phyloP scores from a whole-genome alignment of 257 asterid genomes.

The Petunia secreta region DNA sequence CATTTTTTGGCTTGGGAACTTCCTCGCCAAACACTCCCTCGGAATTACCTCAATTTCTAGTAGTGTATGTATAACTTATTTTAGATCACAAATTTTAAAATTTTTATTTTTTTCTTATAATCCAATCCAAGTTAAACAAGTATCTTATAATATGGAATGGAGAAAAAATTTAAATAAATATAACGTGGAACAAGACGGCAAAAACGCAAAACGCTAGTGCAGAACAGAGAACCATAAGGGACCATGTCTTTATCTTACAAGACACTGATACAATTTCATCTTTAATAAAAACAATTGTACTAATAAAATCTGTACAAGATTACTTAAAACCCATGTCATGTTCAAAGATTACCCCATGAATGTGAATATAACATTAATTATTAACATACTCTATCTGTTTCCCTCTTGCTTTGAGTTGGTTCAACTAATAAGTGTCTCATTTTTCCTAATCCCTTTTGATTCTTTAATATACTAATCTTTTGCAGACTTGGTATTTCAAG shows the following conservation, averaged over 20 bases:
- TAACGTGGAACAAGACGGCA: neutral
- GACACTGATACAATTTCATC: neutral
- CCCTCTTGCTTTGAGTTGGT: slow-evolving; percentile 33
- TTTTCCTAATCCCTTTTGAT: slow-evolving; percentile 3
- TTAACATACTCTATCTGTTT: neutral
- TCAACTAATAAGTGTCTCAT: slow-evolving; percentile 20
- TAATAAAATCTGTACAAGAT: too few relatives aligned
- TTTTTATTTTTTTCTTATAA: too few relatives aligned
- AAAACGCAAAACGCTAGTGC: neutral
- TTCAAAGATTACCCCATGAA: neutral
- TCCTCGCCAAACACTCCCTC: too few relatives aligned
- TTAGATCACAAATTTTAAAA: too few relatives aligned
- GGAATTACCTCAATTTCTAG: too few relatives aligned
- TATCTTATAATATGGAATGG: too few relatives aligned
- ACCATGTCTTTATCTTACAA: neutral
- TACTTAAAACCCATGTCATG: too few relatives aligned
- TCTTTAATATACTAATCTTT: neutral
- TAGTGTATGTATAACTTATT: too few relatives aligned
- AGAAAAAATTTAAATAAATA: too few relatives aligned
- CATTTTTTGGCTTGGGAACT: too few relatives aligned
- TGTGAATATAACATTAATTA: neutral
- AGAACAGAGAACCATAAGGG: neutral
- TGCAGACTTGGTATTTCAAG: slow-evolving; percentile 34
- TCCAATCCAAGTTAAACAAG: too few relatives aligned
- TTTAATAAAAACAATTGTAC: neutral